Conservation (phyloP, 2,329 filamentous ascomycete genomes). For the Neofusicoccum umdonicola region DNA sequence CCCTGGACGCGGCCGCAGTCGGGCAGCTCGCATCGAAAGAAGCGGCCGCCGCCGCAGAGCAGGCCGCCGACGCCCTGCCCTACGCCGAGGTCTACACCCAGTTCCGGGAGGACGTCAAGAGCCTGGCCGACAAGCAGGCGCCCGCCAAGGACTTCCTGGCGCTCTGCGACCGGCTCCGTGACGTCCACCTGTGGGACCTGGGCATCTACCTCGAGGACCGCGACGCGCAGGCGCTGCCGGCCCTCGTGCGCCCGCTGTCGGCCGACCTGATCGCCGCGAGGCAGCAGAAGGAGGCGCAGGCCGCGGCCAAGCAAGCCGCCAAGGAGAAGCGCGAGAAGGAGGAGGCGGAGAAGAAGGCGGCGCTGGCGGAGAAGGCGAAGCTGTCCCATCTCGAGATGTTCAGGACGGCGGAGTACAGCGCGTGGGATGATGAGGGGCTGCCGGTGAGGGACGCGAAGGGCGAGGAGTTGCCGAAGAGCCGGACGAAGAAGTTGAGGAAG, state of each 20-base stretch:
- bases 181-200: constrained; percentile 75
- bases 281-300: constrained; percentile 53
- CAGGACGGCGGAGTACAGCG: constrained; percentile 61
- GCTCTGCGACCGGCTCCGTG: constrained; percentile 77
- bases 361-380: constrained; percentile 56
- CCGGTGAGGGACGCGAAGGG: constrained; percentile 76
- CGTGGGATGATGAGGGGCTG: constrained; percentile 79
- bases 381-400: constrained; percentile 60
- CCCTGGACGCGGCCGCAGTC: constrained; percentile 41
- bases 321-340: constrained; percentile 59
- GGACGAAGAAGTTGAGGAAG: constrained; percentile 79
- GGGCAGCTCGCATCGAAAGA: constrained; percentile 27
- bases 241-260: constrained; percentile 69
- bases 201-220: constrained; percentile 88
- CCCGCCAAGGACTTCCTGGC: constrained; percentile 70
- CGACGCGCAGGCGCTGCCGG: constrained; percentile 57
- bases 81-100: constrained; percentile 51
- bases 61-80: constrained; percentile 34
- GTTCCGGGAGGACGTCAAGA: constrained; percentile 62
- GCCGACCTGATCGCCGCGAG: constrained; percentile 54
- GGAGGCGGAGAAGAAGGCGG: constrained; percentile 53
- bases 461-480: constrained; percentile 75
- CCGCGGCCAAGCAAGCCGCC: constrained; percentile 42
- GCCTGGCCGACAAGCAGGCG: constrained; percentile 47
- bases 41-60: constrained; percentile 20